Conservation (phyloP, 2,329 filamentous ascomycete species). For the Colletotrichum truncatum region DNA sequence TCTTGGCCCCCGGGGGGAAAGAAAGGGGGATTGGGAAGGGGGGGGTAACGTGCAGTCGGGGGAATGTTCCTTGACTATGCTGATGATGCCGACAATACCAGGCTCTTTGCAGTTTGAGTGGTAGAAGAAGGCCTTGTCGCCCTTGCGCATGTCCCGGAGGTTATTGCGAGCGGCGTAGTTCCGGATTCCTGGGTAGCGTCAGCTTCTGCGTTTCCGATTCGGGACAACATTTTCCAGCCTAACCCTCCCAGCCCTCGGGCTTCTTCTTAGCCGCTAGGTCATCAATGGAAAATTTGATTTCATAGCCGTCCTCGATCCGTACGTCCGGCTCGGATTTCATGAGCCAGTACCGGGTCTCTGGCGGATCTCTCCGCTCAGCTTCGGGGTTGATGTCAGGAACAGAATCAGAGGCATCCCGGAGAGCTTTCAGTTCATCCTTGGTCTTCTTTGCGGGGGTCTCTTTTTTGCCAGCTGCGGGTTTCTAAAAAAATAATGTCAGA, state of each 20-base stretch:
- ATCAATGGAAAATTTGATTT: constrained; percentile 95
- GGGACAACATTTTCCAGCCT: background rate
- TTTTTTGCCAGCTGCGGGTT: constrained; percentile 10
- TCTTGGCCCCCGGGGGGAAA: background rate
- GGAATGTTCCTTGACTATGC: constrained; percentile 85
- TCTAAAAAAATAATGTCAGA: background rate
- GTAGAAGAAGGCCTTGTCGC: constrained; percentile 96
- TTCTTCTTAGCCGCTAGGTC: constrained; percentile 77
- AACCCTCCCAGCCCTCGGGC: constrained; percentile 93
- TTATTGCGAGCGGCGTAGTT: constrained; percentile 76
- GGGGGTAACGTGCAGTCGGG: constrained; percentile 70
- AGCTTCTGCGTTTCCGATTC: background rate
- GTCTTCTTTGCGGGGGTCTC: constrained; percentile 6
- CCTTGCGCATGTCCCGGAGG: constrained; percentile 88
- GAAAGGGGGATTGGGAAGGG: constrained; percentile 37
- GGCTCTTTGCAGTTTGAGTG: constrained; percentile 93
- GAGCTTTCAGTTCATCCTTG: constrained; percentile 24
- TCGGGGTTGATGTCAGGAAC: constrained; percentile 49
- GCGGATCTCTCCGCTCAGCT: constrained; percentile 38
- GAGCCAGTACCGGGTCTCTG: constrained; percentile 73
- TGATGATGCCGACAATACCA: constrained; percentile 88
- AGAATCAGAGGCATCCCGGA: constrained; percentile 2
- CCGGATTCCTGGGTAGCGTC: constrained; percentile 12
- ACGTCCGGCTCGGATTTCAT: constrained; percentile 91
- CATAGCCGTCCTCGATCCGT: constrained; percentile 84